Evolutionary conservation across 2,329 filamentous ascomycete genomes (phyloP).

Genomic region (Arachnomyces sp.): DNA sequence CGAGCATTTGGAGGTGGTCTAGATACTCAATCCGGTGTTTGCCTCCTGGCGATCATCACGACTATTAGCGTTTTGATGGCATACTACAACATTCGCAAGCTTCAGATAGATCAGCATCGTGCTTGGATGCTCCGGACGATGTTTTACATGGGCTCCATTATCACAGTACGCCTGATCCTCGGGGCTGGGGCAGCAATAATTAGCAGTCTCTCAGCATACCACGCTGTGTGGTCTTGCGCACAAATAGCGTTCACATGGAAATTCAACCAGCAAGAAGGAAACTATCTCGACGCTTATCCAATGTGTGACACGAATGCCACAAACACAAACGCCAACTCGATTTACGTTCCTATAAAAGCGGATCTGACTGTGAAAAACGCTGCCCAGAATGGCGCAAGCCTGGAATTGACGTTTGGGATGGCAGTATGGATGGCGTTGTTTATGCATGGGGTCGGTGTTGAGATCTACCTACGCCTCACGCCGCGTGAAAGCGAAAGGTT

Average conservation of each 20-base stretch:
- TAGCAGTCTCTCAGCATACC: slow-evolving; percentile 27
- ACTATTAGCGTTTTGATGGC: slow-evolving; percentile 40
- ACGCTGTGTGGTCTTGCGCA: slow-evolving; percentile 38
- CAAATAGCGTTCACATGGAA: slow-evolving; percentile 39
- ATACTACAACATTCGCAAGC: slow-evolving; percentile 49
- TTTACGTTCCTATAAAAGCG: slow-evolving; percentile 20
- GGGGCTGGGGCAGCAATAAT: slow-evolving; percentile 37
- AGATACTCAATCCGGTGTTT: slow-evolving; percentile 41
- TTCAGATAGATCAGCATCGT: slow-evolving; percentile 58
- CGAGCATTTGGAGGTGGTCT: slow-evolving; percentile 49
- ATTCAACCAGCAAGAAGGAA: slow-evolving; percentile 28
- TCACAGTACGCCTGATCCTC: slow-evolving; percentile 27
- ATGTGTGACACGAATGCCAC: too few relatives aligned
- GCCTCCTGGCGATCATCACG: slow-evolving; percentile 40
- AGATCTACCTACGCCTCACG: slow-evolving; percentile 47
- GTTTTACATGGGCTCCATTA: slow-evolving; percentile 33
- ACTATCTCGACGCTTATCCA: slow-evolving; percentile 17
- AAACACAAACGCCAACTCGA: slow-evolving; percentile 7
- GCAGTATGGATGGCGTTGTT: slow-evolving; percentile 47
- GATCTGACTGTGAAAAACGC: slow-evolving; percentile 8
- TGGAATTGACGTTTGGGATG: slow-evolving; percentile 46
- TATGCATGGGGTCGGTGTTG: slow-evolving; percentile 44
- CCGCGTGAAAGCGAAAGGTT: slow-evolving; percentile 48
- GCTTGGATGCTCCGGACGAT: slow-evolving; percentile 57
- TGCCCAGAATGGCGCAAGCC: slow-evolving; percentile 34